Conservation (phyloP, 805 yeast genomes). For the Metschnikowia cubensis region DNA sequence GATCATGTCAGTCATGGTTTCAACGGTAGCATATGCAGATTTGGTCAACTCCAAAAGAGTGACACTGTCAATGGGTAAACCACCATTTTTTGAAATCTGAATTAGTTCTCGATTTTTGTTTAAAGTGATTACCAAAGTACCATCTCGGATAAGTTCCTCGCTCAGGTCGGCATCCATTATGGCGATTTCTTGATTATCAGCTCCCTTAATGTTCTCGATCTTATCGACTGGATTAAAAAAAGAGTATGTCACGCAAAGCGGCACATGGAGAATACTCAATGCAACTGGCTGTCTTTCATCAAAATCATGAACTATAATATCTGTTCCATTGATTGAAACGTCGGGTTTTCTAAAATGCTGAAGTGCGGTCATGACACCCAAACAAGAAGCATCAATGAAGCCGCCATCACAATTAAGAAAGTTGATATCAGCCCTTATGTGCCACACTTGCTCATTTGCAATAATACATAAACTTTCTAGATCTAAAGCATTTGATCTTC, state of each 20-base stretch:
- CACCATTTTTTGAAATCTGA: constrained; percentile 88
- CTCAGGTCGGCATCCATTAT: constrained; percentile 71
- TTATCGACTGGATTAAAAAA: constrained; percentile 66
- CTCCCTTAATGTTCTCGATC: constrained; percentile 71
- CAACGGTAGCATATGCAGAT: constrained; percentile 62
- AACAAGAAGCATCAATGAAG: constrained; percentile 81
- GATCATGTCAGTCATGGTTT: constrained; percentile 60
- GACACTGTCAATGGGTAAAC: constrained; percentile 72
- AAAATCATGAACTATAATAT: constrained; percentile 61
- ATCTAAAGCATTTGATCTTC: constrained; percentile 88
- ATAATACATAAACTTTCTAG: constrained; percentile 85
- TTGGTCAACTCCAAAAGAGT: constrained; percentile 64
- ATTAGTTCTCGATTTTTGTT: constrained; percentile 90
- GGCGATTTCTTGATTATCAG: constrained; percentile 52
- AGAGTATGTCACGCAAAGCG: constrained; percentile 86
- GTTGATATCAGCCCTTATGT: constrained; percentile 83
- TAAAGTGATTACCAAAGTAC: constrained; percentile 77
- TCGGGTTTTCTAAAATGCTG: constrained; percentile 84
- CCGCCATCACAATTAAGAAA: constrained; percentile 91
- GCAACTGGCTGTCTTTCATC: constrained; percentile 86
- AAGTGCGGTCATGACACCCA: constrained; percentile 84
- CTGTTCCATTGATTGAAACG: constrained; percentile 63
- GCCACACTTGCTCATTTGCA: constrained; percentile 91
- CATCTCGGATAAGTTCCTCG: constrained; percentile 76
- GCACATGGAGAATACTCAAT: constrained; percentile 80